Conservation (phyloP, 2,329 filamentous ascomycete genomes). For the Epichloe festucae region DNA sequence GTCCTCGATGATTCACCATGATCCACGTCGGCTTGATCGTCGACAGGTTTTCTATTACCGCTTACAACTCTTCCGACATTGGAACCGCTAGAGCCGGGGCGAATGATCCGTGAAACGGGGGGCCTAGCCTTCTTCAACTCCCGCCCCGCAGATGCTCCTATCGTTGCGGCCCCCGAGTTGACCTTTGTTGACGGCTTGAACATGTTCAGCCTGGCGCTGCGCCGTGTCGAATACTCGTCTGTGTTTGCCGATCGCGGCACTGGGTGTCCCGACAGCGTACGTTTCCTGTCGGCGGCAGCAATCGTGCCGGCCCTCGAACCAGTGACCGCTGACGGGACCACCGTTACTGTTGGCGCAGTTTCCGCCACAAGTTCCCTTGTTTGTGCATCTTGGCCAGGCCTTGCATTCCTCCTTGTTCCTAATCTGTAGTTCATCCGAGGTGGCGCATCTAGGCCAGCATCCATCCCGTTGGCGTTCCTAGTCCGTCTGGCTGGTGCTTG, state of each 20-base stretch:
- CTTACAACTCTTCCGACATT: conserved; percentile 79
- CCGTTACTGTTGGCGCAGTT: conserved; percentile 18
- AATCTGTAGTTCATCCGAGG: conserved; percentile 51
- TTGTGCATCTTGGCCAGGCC: conserved; percentile 20
- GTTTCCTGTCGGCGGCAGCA: conserved; percentile 57
- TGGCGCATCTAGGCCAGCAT: conserved; percentile 42
- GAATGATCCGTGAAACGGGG: conserved; percentile 58
- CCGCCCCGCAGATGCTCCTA: conserved; percentile 45
- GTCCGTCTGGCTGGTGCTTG: conserved; percentile 40
- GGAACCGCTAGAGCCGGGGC: conserved; percentile 51
- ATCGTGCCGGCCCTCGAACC: conserved; percentile 20
- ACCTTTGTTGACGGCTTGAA: conserved; percentile 59
- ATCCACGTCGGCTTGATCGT: conserved; percentile 57
- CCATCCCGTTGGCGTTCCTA: conserved; percentile 38
- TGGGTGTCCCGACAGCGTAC: conserved; percentile 80
- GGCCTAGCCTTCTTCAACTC: conserved; percentile 79
- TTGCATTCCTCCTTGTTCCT: conserved; percentile 29
- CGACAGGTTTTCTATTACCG: conserved; percentile 68
- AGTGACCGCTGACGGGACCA: conserved; percentile 25
- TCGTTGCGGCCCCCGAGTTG: conserved; percentile 41
- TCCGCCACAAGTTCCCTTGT: conserved; percentile 29
- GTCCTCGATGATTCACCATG: conserved; percentile 43
- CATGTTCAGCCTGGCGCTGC: conserved; percentile 58
- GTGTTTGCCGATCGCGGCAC: conserved; percentile 37
- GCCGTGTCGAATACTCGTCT: conserved; percentile 48